Conservation (phyloP, 2,329 filamentous ascomycete genomes). For the Paecilomyces sp. region DNA sequence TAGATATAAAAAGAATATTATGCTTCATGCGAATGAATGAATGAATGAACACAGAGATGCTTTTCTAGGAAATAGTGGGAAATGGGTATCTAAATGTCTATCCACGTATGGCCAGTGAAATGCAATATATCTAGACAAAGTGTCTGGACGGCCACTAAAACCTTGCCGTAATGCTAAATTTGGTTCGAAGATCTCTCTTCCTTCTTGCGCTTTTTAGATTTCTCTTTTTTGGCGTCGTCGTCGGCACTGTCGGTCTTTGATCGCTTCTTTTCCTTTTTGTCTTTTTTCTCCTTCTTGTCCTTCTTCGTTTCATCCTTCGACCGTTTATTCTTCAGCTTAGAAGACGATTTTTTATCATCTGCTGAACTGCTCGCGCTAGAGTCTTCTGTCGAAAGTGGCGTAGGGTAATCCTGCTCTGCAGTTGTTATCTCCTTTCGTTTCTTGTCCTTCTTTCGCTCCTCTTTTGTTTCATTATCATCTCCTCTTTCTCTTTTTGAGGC, state of each 20-base stretch:
- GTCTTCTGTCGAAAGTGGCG: slow-evolving; percentile 22
- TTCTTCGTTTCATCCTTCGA: slow-evolving; percentile 3
- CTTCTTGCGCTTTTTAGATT: slow-evolving; percentile 30
- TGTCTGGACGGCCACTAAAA: neutral
- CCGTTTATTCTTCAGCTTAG: slow-evolving; percentile 7
- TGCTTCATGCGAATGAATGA: neutral
- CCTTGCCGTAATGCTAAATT: neutral
- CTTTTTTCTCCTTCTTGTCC: slow-evolving; percentile 6
- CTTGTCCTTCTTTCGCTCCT: slow-evolving; percentile 9
- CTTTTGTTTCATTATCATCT: slow-evolving; percentile 14
- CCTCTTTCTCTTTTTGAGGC: slow-evolving; percentile 3
- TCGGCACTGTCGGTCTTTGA: slow-evolving; percentile 17
- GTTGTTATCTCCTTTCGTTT: slow-evolving; percentile 4
- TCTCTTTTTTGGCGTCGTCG: slow-evolving; percentile 16
- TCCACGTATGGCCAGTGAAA: neutral
- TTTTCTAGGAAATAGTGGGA: neutral
- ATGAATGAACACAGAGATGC: neutral
- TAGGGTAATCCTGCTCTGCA: slow-evolving; percentile 18
- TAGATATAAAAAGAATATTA: neutral
- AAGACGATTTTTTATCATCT: neutral
- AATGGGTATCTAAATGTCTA: neutral
- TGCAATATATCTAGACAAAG: neutral
- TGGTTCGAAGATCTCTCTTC: neutral
- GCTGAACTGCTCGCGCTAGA: slow-evolving; percentile 6
- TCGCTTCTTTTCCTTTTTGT: slow-evolving; percentile 16